Evolutionary conservation across 2,329 filamentous ascomycete genomes (phyloP), one percentile per base, ranked within the genome.

Genomic region (Apiospora sp.): DNA sequence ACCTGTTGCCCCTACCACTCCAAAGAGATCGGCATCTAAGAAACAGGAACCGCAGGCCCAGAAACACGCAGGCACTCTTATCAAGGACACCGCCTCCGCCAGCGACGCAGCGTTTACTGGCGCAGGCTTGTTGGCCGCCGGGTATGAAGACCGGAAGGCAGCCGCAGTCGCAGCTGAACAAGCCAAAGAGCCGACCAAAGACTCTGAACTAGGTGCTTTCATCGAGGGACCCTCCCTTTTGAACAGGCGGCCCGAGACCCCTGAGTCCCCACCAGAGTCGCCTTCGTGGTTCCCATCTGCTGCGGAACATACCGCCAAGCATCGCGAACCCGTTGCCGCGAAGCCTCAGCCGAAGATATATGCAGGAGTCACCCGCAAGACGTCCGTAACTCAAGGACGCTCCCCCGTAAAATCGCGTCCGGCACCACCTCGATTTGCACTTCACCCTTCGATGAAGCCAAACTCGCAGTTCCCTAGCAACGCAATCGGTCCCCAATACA

Each of bases 191-290:
- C 73, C 74, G 16, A 74, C 75, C 43, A 73, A 85, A 61, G 72
- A 75, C 8, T 80, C 81, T 14, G 75, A 79, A 44, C 78, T 75
- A 75, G 37, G 74, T 24, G n/a, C 88, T 13, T 92, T 92, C 77
- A 89, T 84, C 4, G 84, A 87, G 10, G 90, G 89, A 0, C 86
- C 89, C 1, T 90, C 87, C 12, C 84, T 92, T 2, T 78, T 92
- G 27, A 91, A 89, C 75, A 82, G 77, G 67, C 81, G 71, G 70
- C 51, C 43, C 34, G 70, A 71, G 69, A 30, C 43, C 19, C 58
- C 72, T 1, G 64, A 61, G 12, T 61, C 73, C n/a, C 74, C 72
- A 61, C 71, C 70, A 41, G 73, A 75, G 54, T 70, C 72, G 2
- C 44, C 71, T 44, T 80, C 81, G 19, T 84, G 83, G 83, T 82